Evolutionary conservation across 2,329 filamentous ascomycete species (phyloP), one percentile per base, ranked within the genome.

Genomic region (Penicillium fuscoglaucum): DNA sequence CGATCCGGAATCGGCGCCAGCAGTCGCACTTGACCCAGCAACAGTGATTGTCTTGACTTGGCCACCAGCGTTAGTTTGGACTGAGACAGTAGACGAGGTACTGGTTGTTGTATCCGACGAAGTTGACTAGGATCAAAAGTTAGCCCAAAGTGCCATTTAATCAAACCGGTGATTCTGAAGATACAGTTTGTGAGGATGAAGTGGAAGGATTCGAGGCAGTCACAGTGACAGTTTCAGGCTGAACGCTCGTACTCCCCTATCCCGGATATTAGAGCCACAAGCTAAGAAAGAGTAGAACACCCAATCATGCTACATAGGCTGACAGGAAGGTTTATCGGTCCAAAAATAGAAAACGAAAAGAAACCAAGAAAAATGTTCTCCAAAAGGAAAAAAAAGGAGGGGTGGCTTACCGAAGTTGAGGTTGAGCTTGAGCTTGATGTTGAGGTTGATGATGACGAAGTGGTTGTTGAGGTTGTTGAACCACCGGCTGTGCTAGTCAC

Each of bases 401-500:
- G 35, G n/a, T 19, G 44, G 66, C 68, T 66, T 56, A 71, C 68
- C 61, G 70, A 69, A 39, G 70, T 66, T 41, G 61, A 63, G 19
- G 19, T 47, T 52, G 55, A 57, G 17, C 60, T 47, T 52, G 55
- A 57, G 17, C 60, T 58, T 44, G 65, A 44, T 7, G 17, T 31
- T 47, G 45, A 9, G 13, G 7, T 17, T 28, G 43, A 62, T 13
- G 72, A 64, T 6, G 69, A 60, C 2, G 64, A 65, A 12, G 61
- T 58, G 12, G 59, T 54, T 15, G 17, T 47, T 28, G 55, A 55
- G 15, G 60, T 58, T 43, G 63, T 49, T 49, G 62, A 63, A 9
- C 58, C 67, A 37, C 61, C 60, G 15, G 68, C 69, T 10, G 74
- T 77, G 58, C 72, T 72, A 15, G 72, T 71, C 21, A 73, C 66